A percentile compares a stretch with the other conserved stretches of the same genome.
Conservation (phyloP, 1,284 basidiomycete genomes). For the Puccinia polysora region DNA sequence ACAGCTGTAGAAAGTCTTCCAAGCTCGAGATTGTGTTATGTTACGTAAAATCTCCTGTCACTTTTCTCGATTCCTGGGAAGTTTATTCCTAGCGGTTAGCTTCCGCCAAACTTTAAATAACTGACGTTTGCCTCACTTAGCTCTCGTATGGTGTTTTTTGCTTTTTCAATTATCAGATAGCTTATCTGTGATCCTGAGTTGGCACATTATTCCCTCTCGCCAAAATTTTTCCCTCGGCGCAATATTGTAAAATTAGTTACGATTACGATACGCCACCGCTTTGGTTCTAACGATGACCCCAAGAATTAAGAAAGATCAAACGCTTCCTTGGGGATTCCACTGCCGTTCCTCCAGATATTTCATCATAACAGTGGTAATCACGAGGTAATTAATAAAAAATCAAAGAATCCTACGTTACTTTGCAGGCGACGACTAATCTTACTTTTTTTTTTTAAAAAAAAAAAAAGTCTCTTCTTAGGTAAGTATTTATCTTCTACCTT, state of each 20-base stretch:
- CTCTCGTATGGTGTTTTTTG: too few species aligned
- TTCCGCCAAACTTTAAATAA: too few species aligned
- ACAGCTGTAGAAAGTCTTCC: slow-evolving; percentile 7
- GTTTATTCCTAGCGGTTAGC: neutral
- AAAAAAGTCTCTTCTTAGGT: neutral
- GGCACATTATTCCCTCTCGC: too few species aligned
- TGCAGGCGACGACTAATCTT: neutral
- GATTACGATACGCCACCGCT: neutral
- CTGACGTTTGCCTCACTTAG: too few species aligned
- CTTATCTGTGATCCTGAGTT: too few species aligned
- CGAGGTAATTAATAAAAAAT: neutral
- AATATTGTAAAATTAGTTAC: neutral
- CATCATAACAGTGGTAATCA: slow-evolving; percentile 15
- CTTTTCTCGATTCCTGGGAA: neutral
- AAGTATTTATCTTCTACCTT: too few species aligned
- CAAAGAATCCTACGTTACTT: neutral
- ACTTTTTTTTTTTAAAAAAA: neutral
- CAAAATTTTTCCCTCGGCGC: neutral
- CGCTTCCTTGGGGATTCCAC: slow-evolving; percentile 8
- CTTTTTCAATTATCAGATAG: too few species aligned
- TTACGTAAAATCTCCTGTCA: slow-evolving; percentile 2
- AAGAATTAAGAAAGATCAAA: neutral
- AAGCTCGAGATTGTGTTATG: slow-evolving; percentile 5
- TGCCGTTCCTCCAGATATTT: slow-evolving; percentile 21
- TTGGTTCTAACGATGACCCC: neutral